Evolutionary conservation across 805 yeast genomes (phyloP), one percentile per base, ranked within the genome.

Genomic region (Starmera pachycereana): DNA sequence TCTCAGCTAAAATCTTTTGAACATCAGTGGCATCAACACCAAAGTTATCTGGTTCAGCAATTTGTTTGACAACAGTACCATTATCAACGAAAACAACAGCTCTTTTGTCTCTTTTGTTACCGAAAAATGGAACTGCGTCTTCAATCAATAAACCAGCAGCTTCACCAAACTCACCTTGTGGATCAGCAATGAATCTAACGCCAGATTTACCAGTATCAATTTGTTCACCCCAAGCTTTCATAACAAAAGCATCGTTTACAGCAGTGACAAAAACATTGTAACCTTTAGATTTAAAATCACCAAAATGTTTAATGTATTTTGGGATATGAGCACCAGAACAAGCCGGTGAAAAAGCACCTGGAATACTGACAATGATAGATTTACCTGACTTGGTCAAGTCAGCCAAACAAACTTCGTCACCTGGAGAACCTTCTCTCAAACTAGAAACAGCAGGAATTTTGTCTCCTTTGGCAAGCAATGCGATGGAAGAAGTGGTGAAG

Each of bases 241-340:
- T 75, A 37, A 87, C 96, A 59, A 88, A 88, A 3, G 92, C 73
- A 57, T 88, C 96, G 60, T 88, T 88, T 37, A 85, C 95, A 14
- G 92, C 71, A 30, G 88, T 74, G 34, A 88, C 75, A 51, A 69
- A 76, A 38, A 87, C 60, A 36, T 74, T 62, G 61, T 74, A 69
- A n/a, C 95, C 95, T 61, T 81, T 80, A 27, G 66, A 68, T 44
- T 71, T 65, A 53, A 87, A 74, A 29, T 71, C 66, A 7, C 67
- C 55, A 43, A 72, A 59, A 35, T 69, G 59, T 43, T 65, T 62
- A 52, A 85, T 53, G 60, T 72, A 85, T n/a, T 84, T 87, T 3
- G 94, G 92, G 37, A 84, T 71, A 53, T 81, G 89, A 27, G 69
- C 58, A 22, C 78, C 76, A 29, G 85, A 69, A 59, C 95, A 85